phyloP scores from a whole-genome alignment of 1,139 yeast species.

The Hemisphaericaspora xylanilytica region DNA sequence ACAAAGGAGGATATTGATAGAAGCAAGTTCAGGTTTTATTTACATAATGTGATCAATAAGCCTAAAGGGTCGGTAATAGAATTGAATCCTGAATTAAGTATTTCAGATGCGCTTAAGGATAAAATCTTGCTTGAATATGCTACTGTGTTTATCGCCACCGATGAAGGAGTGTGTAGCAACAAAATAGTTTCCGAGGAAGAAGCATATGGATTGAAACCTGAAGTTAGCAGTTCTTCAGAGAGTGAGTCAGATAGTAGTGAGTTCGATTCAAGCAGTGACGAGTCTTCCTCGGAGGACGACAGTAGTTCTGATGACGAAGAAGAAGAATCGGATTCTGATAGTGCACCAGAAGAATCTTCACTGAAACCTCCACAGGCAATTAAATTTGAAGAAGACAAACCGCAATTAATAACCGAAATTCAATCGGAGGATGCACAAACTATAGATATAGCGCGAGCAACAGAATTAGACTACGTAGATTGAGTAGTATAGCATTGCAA shows the following conservation, averaged over 20 bases:
- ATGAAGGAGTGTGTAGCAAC: constrained; percentile 9
- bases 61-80: constrained; percentile 21
- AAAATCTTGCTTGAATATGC: constrained; percentile 76
- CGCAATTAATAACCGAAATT: constrained; percentile 4
- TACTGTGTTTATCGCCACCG: constrained; percentile 50
- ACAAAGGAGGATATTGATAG: constrained; percentile 17
- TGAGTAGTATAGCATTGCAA: background rate
- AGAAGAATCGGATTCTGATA: constrained; percentile 10
- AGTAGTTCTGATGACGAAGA: constrained; percentile 11
- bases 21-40: constrained; percentile 28
- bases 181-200: constrained; percentile 13
- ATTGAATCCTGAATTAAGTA: constrained; percentile 19
- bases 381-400: background rate
- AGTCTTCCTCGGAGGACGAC: constrained; percentile 6
- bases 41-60: constrained; percentile 31
- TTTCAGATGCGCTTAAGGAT: constrained; percentile 51
- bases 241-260: constrained; percentile 12
- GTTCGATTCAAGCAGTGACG: constrained; percentile 10
- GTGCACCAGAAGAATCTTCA: constrained; percentile 21
- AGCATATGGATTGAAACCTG: constrained; percentile 20
- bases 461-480: constrained; percentile 5
- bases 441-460: background rate
- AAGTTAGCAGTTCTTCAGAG: constrained; percentile 9
- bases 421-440: background rate
- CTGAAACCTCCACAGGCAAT: constrained; percentile 16